phyloP scores from a whole-genome alignment of 768 basidiomycete species.

The Naganishia randhawae region DNA sequence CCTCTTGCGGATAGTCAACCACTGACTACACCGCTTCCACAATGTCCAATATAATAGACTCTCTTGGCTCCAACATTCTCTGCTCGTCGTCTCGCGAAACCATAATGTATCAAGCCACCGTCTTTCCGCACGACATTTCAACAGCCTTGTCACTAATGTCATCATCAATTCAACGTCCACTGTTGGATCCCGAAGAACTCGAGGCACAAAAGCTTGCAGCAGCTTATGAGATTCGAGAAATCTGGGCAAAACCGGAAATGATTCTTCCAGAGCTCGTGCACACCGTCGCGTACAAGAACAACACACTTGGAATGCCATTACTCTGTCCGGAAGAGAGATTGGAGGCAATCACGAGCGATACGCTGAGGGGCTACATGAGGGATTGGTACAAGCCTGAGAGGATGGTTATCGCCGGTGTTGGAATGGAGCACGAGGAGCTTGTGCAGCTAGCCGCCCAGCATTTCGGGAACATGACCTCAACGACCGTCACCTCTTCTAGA shows the following conservation, averaged over 20 bases:
- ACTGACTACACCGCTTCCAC: constrained; percentile 64
- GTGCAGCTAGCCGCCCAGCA: constrained; percentile 79
- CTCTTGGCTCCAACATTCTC: constrained; percentile 83
- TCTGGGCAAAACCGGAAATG: constrained; percentile 83
- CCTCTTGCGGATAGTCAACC: constrained; percentile 61
- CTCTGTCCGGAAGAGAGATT: constrained; percentile 84
- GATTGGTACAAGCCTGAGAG: constrained; percentile 89
- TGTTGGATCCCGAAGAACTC: constrained; percentile 72
- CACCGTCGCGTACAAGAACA: constrained; percentile 70
- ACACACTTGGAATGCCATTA: constrained; percentile 82
- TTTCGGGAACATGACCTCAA: constrained; percentile 61
- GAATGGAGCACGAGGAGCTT: constrained; percentile 82
- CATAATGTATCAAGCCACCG: constrained; percentile 96
- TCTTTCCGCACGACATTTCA: constrained; percentile 77
- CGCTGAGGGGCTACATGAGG: constrained; percentile 63
- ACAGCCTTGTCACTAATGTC: constrained; percentile 81
- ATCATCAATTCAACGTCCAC: constrained; percentile 79
- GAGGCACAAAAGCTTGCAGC: constrained; percentile 79
- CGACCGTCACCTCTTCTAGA: constrained; percentile 1
- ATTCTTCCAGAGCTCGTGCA: constrained; percentile 88
- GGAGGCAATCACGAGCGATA: constrained; percentile 60
- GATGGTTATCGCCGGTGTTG: constrained; percentile 92
- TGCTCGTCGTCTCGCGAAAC: constrained; percentile 87
- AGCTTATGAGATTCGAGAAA: constrained; percentile 83
- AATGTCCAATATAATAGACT: constrained; percentile 76